Evolutionary conservation across 139 green algal genomes (phyloP), one percentile per base, ranked within the genome.

Genomic region (Tetraselmis chui): DNA sequence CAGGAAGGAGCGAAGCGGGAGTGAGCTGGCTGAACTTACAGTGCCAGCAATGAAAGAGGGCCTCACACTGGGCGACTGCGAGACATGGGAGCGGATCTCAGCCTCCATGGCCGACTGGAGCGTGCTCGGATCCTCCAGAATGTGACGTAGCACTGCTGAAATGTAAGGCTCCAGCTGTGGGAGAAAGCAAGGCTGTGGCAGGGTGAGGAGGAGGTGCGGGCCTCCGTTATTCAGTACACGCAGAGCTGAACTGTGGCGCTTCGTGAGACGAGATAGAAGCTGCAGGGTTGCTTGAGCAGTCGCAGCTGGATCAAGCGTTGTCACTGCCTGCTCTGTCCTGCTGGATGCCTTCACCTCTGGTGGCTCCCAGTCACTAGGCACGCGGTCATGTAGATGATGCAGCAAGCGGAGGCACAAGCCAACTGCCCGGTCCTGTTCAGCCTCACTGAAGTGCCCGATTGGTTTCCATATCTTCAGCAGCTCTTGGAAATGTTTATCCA

Each of bases 121-220:
- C 5, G 94, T 97, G 31, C 83, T 81, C 0, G 90, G 89, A 84
- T 99, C 96, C 85, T 99, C 95, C 82, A 98, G 82, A 59, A 98
- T 84, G 82, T 98, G 91, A 0, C 93, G 89, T 59, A 99, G 83
- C 23, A 99, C 87, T 2, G 92, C 81, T 0, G 90, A 82, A 26
- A 95, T 89, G 58, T 90, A 79, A 0, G 87, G 80, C 86, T 98
- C 93, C 23, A 93, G 90, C 25, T 87, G 85, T 1, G 89, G 88
- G 26, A 86, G 75, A 30, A 92, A 81, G 81, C 87, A 91, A 0
- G 87, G 32, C 11, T 82, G 32, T 0, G 96, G 95, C 28, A 98
- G 83, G 0, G 85, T 83, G 74, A 99, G 89, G 78, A 99, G 84
- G 26, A 93, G 82, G 2, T 84, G 74, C 28, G 90, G 87, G 0